Conservation (phyloP, 148 eudicot genomes). For the Gaultheria prostrata region DNA sequence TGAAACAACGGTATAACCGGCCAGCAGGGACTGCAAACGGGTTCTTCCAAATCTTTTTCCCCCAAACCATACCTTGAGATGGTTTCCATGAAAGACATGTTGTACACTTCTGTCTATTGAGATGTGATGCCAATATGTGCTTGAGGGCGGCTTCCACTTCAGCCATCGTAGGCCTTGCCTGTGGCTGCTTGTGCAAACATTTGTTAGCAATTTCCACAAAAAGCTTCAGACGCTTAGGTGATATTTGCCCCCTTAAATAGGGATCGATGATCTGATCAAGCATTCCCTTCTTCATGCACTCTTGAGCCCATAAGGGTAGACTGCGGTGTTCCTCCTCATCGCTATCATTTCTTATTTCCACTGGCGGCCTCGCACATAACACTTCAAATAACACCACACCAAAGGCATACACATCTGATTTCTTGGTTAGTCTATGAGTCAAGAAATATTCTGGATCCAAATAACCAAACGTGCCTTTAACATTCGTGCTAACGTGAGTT, state of each 20-base stretch:
- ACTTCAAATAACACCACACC: constrained; percentile 34
- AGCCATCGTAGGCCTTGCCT: constrained; percentile 27
- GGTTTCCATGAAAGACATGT: neutral
- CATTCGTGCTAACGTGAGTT: constrained; percentile 21
- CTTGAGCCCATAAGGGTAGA: constrained; percentile 26
- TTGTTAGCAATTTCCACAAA: constrained; percentile 21
- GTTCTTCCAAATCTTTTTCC: neutral
- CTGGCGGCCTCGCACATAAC: constrained; percentile 22
- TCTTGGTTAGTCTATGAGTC: constrained; percentile 25
- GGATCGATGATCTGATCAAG: constrained; percentile 22
- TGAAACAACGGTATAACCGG: neutral
- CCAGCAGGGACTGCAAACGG: neutral
- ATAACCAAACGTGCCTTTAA: constrained; percentile 34
- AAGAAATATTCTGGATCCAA: constrained; percentile 31
- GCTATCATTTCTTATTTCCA: constrained; percentile 11
- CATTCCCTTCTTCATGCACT: constrained; percentile 12
- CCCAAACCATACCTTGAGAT: neutral
- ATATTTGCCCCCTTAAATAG: constrained; percentile 13
- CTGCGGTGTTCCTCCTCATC: constrained; percentile 15
- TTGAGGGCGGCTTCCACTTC: constrained; percentile 24
- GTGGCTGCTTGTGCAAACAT: constrained; percentile 21
- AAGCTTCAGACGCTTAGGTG: constrained; percentile 6
- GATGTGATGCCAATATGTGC: constrained; percentile 9
- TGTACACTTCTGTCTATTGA: neutral
- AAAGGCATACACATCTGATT: constrained; percentile 27